Evolutionary conservation across 2,329 filamentous ascomycete genomes (phyloP), one percentile per base, ranked within the genome.

Genomic region (Fusarium illudens): DNA sequence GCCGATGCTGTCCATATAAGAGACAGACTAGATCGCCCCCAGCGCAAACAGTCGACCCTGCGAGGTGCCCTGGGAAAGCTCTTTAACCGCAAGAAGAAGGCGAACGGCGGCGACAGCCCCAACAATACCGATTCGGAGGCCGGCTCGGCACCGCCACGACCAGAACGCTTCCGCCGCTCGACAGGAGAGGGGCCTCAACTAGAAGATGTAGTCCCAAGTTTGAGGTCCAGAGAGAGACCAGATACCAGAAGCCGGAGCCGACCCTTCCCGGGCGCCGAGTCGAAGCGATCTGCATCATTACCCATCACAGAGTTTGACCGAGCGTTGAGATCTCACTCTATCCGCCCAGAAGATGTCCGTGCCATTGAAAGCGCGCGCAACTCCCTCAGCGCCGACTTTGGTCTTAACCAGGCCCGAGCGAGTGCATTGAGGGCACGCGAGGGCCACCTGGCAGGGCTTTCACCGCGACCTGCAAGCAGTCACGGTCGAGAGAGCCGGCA

Each of bases 261-360:
- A 76, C 39, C 74, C 79, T 55, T 77, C 67, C 64, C 78, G 73
- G 65, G 69, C 51, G 68, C 64, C 52, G 82, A 82, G 64, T 77
- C 81, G 17, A 86, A 88, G 71, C 84, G 87, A 58, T 87, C 87
- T 8, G 81, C 82, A 5, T 89, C 88, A 6, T 71, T 89, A 30
- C 87, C 87, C 9, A 82, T 89, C 52, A 87, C 84, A 46, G 87
- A 90, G 70, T 87, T 84, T 64, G 86, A 88, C 64, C 82, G 85
- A 42, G 87, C 88, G 2, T 74, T 90, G 34, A 82, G 87, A 44
- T 90, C 88, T 12, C 87, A 90, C 73, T 89, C 88, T 2, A 79
- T 89, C 37, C 85, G 86, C 1, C 83, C 84, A 2, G 83, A 86
- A 34, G 85, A 88, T 68, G 84, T 84, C 22, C 79, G 82, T 32